phyloP scores from a whole-genome alignment of 108 stramenopile species.

The Fragilaria crotonensis region DNA sequence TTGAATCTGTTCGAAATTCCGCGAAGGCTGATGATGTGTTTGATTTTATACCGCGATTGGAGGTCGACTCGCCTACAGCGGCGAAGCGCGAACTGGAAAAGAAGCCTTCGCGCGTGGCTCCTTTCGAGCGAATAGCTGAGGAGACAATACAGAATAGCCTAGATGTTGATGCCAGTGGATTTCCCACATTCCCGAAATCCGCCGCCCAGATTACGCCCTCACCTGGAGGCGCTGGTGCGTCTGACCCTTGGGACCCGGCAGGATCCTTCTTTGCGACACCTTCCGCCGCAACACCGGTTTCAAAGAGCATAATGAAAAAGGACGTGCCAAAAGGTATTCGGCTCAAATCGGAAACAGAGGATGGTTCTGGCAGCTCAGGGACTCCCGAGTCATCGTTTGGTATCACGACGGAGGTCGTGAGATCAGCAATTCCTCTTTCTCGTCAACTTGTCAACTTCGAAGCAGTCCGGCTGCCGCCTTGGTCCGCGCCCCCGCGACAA shows the following conservation, averaged over 20 bases:
- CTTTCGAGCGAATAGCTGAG: neutral
- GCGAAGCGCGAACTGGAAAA: neutral
- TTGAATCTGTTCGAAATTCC: neutral
- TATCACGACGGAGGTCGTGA: neutral
- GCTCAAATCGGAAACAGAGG: neutral
- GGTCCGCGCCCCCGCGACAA: slow-evolving; percentile 76
- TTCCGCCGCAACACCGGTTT: too few species aligned
- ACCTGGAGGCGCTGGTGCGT: too few species aligned
- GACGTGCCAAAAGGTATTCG: too few species aligned
- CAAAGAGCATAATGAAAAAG: too few species aligned
- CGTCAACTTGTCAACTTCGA: slow-evolving; percentile 64
- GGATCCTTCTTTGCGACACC: too few species aligned
- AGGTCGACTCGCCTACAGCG: neutral
- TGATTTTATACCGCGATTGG: neutral
- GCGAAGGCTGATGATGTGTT: neutral
- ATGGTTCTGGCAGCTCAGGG: slow-evolving; percentile 6
- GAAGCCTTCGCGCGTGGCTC: neutral
- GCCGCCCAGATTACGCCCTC: neutral
- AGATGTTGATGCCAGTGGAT: neutral
- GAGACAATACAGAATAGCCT: neutral
- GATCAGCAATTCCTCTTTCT: slow-evolving; percentile 22
- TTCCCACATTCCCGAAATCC: neutral
- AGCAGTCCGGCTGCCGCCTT: slow-evolving; percentile 75
- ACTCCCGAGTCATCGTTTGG: slow-evolving; percentile 1
- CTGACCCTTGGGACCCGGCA: too few species aligned